A percentile compares a stretch with the other conserved stretches of the same genome.
phyloP scores from a whole-genome alignment of 2,329 filamentous ascomycete genomes.

The Fusarium verticillioides region DNA sequence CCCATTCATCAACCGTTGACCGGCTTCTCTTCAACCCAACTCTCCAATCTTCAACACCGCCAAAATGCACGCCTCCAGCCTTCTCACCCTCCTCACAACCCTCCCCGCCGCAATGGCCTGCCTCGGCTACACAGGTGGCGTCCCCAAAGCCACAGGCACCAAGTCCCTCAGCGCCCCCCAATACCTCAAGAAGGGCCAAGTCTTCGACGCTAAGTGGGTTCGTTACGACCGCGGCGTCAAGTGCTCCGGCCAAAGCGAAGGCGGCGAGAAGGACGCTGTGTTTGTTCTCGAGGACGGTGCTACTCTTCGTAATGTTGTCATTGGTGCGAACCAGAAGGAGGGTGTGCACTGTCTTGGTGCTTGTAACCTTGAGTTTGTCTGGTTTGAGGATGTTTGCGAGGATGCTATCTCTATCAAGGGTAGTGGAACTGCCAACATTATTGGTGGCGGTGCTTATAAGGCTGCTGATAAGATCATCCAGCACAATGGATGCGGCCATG shows the following conservation, averaged over 20 bases:
- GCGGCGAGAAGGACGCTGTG: constrained; percentile 52
- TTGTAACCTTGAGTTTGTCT: constrained; percentile 59
- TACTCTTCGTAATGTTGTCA: constrained; percentile 58
- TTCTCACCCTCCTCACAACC: constrained; percentile 32
- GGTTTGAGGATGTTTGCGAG: constrained; percentile 61
- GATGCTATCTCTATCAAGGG: constrained; percentile 36
- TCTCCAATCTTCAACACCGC: too few relatives aligned
- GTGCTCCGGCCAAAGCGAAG: constrained; percentile 57
- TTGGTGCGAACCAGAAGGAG: constrained; percentile 57
- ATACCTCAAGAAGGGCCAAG: constrained; percentile 43
- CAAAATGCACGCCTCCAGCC: constrained; percentile 16
- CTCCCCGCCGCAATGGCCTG: constrained; percentile 48
- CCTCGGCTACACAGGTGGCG: constrained; percentile 44
- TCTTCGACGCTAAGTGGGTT: constrained; percentile 48
- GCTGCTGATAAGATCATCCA: constrained; percentile 60
- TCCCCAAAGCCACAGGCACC: constrained; percentile 45
- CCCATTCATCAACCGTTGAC: not conserved
- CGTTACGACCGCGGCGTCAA: constrained; percentile 54
- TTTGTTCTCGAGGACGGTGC: constrained; percentile 56
- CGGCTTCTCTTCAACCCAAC: not conserved
- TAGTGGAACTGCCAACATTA: constrained; percentile 52
- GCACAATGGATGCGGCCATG: constrained; percentile 59
- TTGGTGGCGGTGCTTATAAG: constrained; percentile 57
- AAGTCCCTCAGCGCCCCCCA: constrained; percentile 47
- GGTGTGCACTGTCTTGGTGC: constrained; percentile 58